Evolutionary conservation across 2,329 filamentous ascomycete genomes (phyloP).

Genomic region (Colletotrichum euphorbiae): DNA sequence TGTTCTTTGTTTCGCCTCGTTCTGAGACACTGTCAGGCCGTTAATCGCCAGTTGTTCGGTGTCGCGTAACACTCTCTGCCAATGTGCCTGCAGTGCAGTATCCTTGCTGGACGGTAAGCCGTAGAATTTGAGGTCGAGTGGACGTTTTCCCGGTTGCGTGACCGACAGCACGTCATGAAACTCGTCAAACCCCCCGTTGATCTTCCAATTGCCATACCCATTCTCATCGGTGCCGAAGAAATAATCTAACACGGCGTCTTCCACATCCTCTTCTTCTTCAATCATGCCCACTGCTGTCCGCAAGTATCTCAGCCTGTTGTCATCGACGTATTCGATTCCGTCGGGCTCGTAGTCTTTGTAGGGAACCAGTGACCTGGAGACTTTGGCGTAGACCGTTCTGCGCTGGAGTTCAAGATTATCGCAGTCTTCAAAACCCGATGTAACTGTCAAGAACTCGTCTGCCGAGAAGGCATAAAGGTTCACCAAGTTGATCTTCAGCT

Average conservation of each 20-base stretch:
- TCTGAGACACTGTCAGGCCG: background rate
- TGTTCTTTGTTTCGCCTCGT: background rate
- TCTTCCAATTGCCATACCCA: background rate
- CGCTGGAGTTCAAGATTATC: too few relatives aligned
- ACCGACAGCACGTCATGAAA: background rate
- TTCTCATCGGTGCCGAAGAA: background rate
- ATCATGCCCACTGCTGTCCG: too few relatives aligned
- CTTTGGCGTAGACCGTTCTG: too few relatives aligned
- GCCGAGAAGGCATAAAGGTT: background rate
- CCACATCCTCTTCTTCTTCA: background rate
- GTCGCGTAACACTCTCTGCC: background rate
- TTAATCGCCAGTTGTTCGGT: background rate
- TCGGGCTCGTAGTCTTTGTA: too few relatives aligned
- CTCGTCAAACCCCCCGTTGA: background rate
- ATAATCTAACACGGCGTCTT: background rate
- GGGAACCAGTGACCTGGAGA: too few relatives aligned
- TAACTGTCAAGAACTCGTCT: background rate
- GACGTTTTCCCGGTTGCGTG: background rate
- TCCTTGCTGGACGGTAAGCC: background rate
- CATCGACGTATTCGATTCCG: too few relatives aligned
- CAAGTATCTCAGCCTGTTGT: too few relatives aligned
- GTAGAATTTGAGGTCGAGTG: background rate
- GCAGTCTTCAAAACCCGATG: too few relatives aligned
- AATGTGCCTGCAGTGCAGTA: background rate
- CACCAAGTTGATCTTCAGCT: background rate